Conservation (phyloP, 2,329 filamentous ascomycete species). For the Sclerotinia spermophila region DNA sequence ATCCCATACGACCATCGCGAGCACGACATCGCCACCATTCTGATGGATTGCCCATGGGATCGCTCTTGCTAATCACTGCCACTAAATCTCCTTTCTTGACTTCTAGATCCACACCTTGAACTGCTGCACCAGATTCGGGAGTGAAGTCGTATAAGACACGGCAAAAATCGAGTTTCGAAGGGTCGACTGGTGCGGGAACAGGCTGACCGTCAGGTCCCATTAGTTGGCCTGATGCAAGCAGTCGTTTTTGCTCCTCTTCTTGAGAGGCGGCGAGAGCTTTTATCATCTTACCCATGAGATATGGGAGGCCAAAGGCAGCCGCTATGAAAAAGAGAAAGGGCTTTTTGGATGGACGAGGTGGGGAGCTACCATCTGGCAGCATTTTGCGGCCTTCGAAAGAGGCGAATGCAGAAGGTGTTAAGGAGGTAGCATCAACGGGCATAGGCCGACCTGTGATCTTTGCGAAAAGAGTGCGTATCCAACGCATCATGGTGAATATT, state of each 20-base stretch:
- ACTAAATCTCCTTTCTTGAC: conserved; percentile 96
- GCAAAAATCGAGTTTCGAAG: conserved; percentile 92
- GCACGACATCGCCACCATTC: conserved; percentile 98
- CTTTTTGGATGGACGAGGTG: conserved; percentile 79
- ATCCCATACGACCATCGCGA: conserved; percentile 84
- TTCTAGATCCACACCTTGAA: conserved; percentile 76
- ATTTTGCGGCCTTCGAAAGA: conserved; percentile 70
- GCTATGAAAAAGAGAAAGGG: conserved; percentile 94
- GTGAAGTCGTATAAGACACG: conserved; percentile 91
- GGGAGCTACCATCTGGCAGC: conserved; percentile 60
- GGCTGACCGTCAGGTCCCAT: conserved; percentile 47
- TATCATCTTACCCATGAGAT: conserved; percentile 96
- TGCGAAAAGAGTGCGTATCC: conserved; percentile 86
- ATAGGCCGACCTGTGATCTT: conserved; percentile 89
- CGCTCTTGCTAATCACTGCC: conserved; percentile 86
- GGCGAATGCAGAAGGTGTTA: conserved; percentile 89
- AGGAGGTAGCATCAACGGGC: conserved; percentile 78
- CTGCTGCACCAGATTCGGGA: conserved; percentile 63
- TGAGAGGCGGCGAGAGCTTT: conserved; percentile 76
- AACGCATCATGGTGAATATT: conserved; percentile 93
- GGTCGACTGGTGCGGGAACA: conserved; percentile 62
- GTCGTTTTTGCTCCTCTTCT: conserved; percentile 72
- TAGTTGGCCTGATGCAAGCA: conserved; percentile 51
- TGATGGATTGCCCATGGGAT: conserved; percentile 84
- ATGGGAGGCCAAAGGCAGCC: conserved; percentile 91